Evolutionary conservation across 768 basidiomycete species (phyloP), one percentile per base, ranked within the genome.

Genomic region (Mycena chlorophos): DNA sequence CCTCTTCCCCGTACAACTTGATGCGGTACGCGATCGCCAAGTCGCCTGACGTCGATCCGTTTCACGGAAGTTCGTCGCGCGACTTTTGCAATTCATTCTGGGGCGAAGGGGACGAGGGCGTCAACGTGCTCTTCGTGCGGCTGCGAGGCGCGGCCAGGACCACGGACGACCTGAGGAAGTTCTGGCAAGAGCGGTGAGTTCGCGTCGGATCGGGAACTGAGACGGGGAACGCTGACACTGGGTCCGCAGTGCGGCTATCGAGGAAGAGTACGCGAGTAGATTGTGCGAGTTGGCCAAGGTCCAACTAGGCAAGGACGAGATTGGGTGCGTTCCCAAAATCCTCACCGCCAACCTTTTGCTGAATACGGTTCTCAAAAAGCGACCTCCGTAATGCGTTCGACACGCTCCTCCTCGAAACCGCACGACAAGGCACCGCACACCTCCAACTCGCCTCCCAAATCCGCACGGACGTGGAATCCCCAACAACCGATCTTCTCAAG

Each of bases 71-170:
- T 49, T 51, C 56, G 1, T 84, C 85, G 5, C 72, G 86, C 63
- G 93, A 98, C 74, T 98, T 94, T 74, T 98, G 95, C 71, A 99
- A 98, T 72, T 84, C 93, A 1, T 98, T 98, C 75, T 98, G 97
- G 97, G 93, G 93, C 14, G 65, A 80, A 23, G 83, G 80, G 22
- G 94, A 97, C 75, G 88, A 81, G 40, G 94, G 94, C 16, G 93
- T 91, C 55, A 92, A 95, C 64, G 92, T 95, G 38, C 75, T 98
- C 25, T 89, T 92, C 68, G 88, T 93, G 30, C 82, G 93, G 58
- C 89, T 96, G 85, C 80, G 93, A 6, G 92, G 91, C 22, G 91
- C 89, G 16, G 72, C 80, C 14, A 81, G 90, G 68, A 94, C 94
- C 2, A 84, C 91, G 73, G 95, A 98, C 46, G 97, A 98, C 58